Base-by-base conservation (phyloP, 2,329 filamentous ascomycete genomes). In the Colletotrichum tropicicola region DNA sequence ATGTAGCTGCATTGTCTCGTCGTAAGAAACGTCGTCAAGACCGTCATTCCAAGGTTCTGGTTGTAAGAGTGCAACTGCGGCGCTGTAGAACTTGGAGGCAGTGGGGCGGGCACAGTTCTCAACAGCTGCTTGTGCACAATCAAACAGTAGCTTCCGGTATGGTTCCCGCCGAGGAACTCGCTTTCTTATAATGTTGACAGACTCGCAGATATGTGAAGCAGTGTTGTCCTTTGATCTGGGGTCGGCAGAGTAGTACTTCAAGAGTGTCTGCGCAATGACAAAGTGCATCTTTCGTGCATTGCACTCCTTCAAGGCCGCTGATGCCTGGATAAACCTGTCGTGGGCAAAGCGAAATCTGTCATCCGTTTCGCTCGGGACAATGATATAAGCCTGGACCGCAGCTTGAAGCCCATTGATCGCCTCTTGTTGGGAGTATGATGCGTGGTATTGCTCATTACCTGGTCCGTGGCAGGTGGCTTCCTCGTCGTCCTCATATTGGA, bases 301-400 rank as follows among this genome's bases (percentile, higher is more conserved):
- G 72, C 87, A 89, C 73, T 94, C 89, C 67, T 87, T 88, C 54
- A 97, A 80, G 5, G 87, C 85, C 13, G 87, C 83, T 6, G 93
- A 89, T 15, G 92, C 93, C 73, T 92, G 89, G 53, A 94, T 85
- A 72, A 97, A 97, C 55, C 94, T 88, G 75, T 98, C 94, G 75
- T 98, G 94, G 32, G 91, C 89, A 75, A 98, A 98, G 32, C 89
- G 89, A 76, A 97, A 98, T 41, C 89, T 87, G 75, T 97, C 93
- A 72, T 98, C 95, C 2, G 90, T 89, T 67, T 96, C 92, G 19
- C 91, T 92, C 1, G 92, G 87, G 59, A 95, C 88, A 41, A 98
- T 84, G 55, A 98, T 89, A 72, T 92, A 97, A 4, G 67, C 67
- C 27, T 59, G 65, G 13, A 68, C 67, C 10, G 94, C 89, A 28